Conservation (phyloP, 306 rosid genomes). For the Quercus alba region DNA sequence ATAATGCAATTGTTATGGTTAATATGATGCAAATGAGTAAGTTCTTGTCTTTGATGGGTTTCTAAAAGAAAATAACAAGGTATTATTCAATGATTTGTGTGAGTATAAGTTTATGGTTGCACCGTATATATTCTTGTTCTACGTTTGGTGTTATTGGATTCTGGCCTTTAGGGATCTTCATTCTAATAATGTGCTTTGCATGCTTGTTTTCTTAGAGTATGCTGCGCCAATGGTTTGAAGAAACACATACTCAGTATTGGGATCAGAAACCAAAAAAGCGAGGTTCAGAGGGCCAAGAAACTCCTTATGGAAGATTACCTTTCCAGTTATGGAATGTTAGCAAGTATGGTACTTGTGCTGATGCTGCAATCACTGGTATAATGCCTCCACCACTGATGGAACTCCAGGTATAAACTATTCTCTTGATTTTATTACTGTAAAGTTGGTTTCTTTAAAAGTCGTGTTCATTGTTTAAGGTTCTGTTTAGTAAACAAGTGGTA, state of each 20-base stretch:
- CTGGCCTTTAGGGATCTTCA: not conserved
- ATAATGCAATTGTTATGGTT: not conserved
- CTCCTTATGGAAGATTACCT: conserved; percentile 56
- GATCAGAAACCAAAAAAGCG: conserved; percentile 42
- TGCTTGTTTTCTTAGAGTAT: conserved; percentile 53
- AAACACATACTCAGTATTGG: conserved; percentile 57
- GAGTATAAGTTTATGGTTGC: not conserved
- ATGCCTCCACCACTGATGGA: conserved; percentile 99
- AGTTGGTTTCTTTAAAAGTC: not conserved
- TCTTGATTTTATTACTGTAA: not conserved
- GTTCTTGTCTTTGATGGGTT: not conserved
- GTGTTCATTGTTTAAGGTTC: not conserved
- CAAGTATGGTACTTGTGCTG: conserved; percentile 81
- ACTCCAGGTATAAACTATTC: conserved; percentile 59
- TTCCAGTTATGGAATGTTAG: conserved; percentile 89
- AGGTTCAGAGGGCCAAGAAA: conserved; percentile 48
- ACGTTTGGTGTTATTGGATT: conserved; percentile 8
- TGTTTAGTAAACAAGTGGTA: not conserved
- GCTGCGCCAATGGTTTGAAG: conserved; percentile 81
- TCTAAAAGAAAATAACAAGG: not conserved
- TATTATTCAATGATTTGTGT: not conserved
- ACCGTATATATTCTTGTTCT: not conserved
- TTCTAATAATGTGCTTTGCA: conserved; percentile 20
- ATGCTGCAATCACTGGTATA: conserved; percentile 85
- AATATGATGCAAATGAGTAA: not conserved